Evolutionary conservation across 805 yeast species (phyloP), one percentile per base, ranked within the genome.

Genomic region (Isabelozyma heimii): DNA sequence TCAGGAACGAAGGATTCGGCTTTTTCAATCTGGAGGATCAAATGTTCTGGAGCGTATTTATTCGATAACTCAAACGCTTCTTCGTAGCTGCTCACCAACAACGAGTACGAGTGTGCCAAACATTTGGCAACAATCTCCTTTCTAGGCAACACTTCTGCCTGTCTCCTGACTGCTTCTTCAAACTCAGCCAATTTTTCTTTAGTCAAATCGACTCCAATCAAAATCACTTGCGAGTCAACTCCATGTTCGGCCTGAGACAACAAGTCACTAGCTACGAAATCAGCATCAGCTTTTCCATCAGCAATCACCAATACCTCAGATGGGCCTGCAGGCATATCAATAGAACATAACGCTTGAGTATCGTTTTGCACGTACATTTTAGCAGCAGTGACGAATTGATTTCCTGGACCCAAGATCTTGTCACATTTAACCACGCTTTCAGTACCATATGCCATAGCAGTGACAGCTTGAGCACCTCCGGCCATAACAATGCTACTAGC

Each of bases 301-400:
- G 97, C 96, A 58, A 94, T 76, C n/a, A 92, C 99, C 51, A 94
- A 77, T 20, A 94, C 99, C 72, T 94, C 99, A 46, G 96, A 88
- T 27, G 99, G 99, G 8, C 99, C 99, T 24, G 99, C 99, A 44
- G 99, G 99, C 98, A 94, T 92, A 69, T 94, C 99, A 58, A 94
- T 94, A 14, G 97, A 88, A 65, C 97, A 94, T 62, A 91, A 75
- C 7, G 99, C 98, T 53, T 85, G 86, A 1, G 97, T 88, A 64
- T 94, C 99, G 62, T 94, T 95, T 60, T 92, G 94, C 45, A 95
- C 94, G 65, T 87, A 75, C 99, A 94, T 94, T 77, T 94, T 94
- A 40, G 99, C 99, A 40, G 99, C 98, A 15, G 99, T 94, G 46
- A 94, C 99, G 66, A 94, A 94, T 74, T 94, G 99, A 73, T 94